Percentiles rank a stretch among this genome's conserved stretches.
phyloP scores from a whole-genome alignment of 2,329 filamentous ascomycete genomes.

The Monosporascus ibericus region DNA sequence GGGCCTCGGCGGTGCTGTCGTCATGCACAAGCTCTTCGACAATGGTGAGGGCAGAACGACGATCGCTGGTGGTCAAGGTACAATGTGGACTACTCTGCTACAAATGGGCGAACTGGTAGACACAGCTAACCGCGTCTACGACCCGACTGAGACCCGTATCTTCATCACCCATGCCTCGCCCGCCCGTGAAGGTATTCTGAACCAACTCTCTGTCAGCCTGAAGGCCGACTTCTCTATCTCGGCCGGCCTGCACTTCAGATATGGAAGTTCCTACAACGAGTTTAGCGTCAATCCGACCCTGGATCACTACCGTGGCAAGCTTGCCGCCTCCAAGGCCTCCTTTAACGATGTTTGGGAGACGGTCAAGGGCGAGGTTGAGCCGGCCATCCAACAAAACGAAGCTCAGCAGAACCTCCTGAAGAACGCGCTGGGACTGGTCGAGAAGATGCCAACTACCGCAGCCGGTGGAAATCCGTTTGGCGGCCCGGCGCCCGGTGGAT shows the following conservation, averaged over 20 bases:
- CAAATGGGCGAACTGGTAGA: constrained; percentile 98
- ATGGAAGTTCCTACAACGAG: constrained; percentile 98
- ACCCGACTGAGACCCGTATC: constrained; percentile 92
- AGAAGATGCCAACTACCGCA: constrained; percentile 94
- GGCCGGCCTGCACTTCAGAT: constrained; percentile 94
- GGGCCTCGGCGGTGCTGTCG: constrained; percentile 89
- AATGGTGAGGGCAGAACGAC: constrained; percentile 97
- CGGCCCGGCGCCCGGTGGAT: constrained; percentile 64
- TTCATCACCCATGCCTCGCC: constrained; percentile 97
- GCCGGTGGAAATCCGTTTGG: constrained; percentile 97
- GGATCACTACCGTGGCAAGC: constrained; percentile 96
- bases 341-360: constrained; percentile 99
- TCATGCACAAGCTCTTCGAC: constrained; percentile 99
- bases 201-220: constrained; percentile 93
- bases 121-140: constrained; percentile 96
- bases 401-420: constrained; percentile 88
- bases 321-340: constrained; percentile 94
- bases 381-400: constrained; percentile 88
- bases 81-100: constrained; percentile 97
- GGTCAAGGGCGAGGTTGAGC: constrained; percentile 91
- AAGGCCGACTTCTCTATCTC: constrained; percentile 99
- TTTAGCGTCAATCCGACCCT: constrained; percentile 98
- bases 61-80: constrained; percentile 95
- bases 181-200: constrained; percentile 90
- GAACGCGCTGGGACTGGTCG: constrained; percentile 87